Evolutionary conservation across 1,284 basidiomycete genomes (phyloP).

Genomic region (Cryptococcus wingfieldii): DNA sequence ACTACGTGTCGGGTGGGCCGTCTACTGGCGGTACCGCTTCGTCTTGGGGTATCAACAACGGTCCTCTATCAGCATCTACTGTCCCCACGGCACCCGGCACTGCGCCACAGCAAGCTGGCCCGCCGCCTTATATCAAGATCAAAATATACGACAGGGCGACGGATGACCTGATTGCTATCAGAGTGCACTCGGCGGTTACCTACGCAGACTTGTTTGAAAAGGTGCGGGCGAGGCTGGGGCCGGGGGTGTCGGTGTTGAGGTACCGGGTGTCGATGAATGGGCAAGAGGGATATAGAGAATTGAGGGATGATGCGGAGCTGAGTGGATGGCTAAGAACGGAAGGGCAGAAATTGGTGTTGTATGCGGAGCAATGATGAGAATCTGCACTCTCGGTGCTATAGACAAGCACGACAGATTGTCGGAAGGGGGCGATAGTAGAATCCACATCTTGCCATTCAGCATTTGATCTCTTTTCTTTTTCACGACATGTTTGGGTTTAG

Average conservation of each 20-base stretch:
- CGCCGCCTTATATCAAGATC: slow-evolving; percentile 88
- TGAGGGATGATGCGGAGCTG: slow-evolving; percentile 68
- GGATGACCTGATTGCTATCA: slow-evolving; percentile 92
- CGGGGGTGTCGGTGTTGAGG: slow-evolving; percentile 64
- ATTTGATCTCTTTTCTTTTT: not conserved
- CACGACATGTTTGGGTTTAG: not conserved
- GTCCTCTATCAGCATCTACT: not conserved
- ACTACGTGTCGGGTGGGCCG: slow-evolving; percentile 14
- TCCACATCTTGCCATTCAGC: not conserved
- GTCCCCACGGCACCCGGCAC: slow-evolving; percentile 6
- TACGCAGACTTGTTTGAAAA: slow-evolving; percentile 83
- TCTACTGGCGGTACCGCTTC: slow-evolving; percentile 17
- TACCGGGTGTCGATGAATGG: slow-evolving; percentile 64
- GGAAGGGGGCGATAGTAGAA: not conserved
- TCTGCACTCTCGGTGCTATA: too few species aligned
- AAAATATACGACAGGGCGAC: slow-evolving; percentile 91
- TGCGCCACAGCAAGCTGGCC: slow-evolving; percentile 34
- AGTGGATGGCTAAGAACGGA: slow-evolving; percentile 75
- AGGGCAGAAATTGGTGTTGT: slow-evolving; percentile 78
- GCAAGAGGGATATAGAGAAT: slow-evolving; percentile 56
- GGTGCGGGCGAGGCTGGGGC: slow-evolving; percentile 77
- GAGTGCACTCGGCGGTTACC: slow-evolving; percentile 91
- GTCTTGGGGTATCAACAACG: slow-evolving; percentile 22
- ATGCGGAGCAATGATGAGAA: slow-evolving; percentile 55
- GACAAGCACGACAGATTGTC: not conserved